Conservation (phyloP, 2,329 filamentous ascomycete species). For the Aureobasidium sp. region DNA sequence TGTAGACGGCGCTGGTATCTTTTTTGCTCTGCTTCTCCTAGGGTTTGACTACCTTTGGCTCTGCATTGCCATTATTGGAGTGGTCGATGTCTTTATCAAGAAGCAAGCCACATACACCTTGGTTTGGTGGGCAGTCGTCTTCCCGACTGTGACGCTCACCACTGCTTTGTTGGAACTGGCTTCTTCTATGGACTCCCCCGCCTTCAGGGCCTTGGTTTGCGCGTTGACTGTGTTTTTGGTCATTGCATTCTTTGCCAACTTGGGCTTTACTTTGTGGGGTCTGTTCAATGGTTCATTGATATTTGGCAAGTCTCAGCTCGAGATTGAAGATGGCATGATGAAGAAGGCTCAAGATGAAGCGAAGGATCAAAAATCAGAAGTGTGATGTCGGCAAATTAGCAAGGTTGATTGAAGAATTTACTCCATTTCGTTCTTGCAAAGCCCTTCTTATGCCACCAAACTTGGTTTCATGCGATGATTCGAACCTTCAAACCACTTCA, state of each 20-base stretch:
- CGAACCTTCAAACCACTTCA: no score
- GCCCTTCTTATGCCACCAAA: no score
- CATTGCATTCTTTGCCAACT: slow-evolving; percentile 14
- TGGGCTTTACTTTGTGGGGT: slow-evolving; percentile 14
- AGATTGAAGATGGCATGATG: slow-evolving; percentile 15
- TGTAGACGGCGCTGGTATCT: slow-evolving; percentile 13
- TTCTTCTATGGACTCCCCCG: slow-evolving; percentile 17
- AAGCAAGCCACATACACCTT: slow-evolving; percentile 10
- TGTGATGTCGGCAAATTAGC: neutral
- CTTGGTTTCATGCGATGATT: no score
- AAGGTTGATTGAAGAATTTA: no score
- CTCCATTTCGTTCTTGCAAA: no score
- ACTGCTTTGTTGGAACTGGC: slow-evolving; percentile 16
- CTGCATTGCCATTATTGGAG: slow-evolving; percentile 14
- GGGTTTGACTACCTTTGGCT: slow-evolving; percentile 17
- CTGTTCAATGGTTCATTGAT: slow-evolving; percentile 15
- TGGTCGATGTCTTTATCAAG: slow-evolving; percentile 14
- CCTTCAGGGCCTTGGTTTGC: slow-evolving; percentile 14
- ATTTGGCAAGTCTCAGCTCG: slow-evolving; percentile 14
- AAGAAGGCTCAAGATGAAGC: slow-evolving; percentile 14
- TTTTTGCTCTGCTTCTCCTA: slow-evolving; percentile 14
- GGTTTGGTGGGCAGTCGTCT: slow-evolving; percentile 17
- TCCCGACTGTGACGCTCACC: slow-evolving; percentile 17
- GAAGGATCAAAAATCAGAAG: neutral
- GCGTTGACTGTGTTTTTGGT: slow-evolving; percentile 15